Evolutionary conservation across 805 yeast species (phyloP).

Genomic region (Millerago galiae): DNA sequence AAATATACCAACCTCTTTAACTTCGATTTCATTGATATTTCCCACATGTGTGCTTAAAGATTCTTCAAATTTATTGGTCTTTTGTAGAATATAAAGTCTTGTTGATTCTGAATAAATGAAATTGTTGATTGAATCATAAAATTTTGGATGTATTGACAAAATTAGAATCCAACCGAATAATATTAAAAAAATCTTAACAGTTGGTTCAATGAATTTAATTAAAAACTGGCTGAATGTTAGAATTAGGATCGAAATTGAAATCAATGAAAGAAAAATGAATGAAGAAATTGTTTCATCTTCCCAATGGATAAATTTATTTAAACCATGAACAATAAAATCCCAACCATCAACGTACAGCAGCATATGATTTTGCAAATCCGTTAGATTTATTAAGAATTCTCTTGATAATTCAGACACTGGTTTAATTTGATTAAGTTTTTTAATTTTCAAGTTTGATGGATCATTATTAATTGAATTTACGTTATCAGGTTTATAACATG

Average conservation of each 20-base stretch:
- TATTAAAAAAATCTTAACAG: slow-evolving; percentile 30
- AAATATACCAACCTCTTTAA: slow-evolving; percentile 3
- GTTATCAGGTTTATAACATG: slow-evolving; percentile 59
- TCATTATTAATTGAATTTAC: background rate
- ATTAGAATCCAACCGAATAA: slow-evolving; percentile 43
- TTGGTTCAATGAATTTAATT: slow-evolving; percentile 24
- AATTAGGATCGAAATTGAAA: slow-evolving; percentile 28
- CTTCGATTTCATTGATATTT: slow-evolving; percentile 10
- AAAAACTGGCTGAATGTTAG: slow-evolving; percentile 25
- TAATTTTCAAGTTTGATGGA: background rate
- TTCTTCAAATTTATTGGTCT: slow-evolving; percentile 44
- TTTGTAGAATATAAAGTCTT: slow-evolving; percentile 41
- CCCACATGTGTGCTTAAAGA: slow-evolving; percentile 33
- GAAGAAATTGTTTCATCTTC: slow-evolving; percentile 55
- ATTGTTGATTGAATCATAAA: slow-evolving; percentile 41
- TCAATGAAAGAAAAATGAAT: slow-evolving; percentile 37
- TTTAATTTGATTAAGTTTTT: slow-evolving; percentile 21
- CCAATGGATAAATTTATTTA: slow-evolving; percentile 56
- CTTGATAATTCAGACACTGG: slow-evolving; percentile 76
- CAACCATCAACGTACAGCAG: slow-evolving; percentile 52
- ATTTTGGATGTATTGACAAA: slow-evolving; percentile 45
- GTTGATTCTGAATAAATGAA: slow-evolving; percentile 59
- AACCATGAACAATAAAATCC: slow-evolving; percentile 45
- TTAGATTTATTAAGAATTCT: slow-evolving; percentile 70
- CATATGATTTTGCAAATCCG: slow-evolving; percentile 83